Evolutionary conservation across 441 rosid species (phyloP).

Genomic region (Sinapis alba): DNA sequence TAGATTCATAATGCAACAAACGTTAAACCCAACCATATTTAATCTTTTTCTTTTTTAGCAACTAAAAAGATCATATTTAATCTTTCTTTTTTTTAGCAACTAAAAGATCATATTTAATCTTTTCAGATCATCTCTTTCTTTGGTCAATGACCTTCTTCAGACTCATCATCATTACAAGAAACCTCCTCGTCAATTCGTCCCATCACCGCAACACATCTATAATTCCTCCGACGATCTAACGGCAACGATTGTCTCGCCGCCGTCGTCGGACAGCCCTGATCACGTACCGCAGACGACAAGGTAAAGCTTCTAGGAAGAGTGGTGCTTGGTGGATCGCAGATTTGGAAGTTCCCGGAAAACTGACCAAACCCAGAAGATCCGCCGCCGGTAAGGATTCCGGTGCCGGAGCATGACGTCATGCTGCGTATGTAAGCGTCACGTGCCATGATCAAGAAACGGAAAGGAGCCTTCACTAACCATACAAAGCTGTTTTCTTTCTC

Average conservation of each 20-base stretch:
- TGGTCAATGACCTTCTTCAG: slow-evolving; percentile 33
- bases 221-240: slow-evolving; percentile 45
- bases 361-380: slow-evolving; percentile 41
- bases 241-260: background rate
- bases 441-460: slow-evolving; percentile 47
- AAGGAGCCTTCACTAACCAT: slow-evolving; percentile 50
- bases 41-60: no score
- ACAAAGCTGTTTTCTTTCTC: slow-evolving; percentile 39
- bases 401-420: slow-evolving; percentile 46
- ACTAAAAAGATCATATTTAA: no score
- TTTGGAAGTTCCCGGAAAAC: slow-evolving; percentile 37
- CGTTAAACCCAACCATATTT: no score
- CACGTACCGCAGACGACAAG: slow-evolving; percentile 14
- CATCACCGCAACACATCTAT: slow-evolving; percentile 45
- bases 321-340: slow-evolving; percentile 32
- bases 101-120: no score
- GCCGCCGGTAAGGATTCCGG: slow-evolving; percentile 49
- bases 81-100: no score
- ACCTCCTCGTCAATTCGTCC: slow-evolving; percentile 75
- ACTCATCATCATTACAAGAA: slow-evolving; percentile 47
- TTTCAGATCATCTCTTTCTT: background rate
- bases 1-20: background rate
- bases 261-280: background rate
- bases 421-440: slow-evolving; percentile 53
- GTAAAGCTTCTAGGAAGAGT: slow-evolving; percentile 53